These are phyloP conservation scores for Narthecium ossifragum DNA, from an alignment of 106 monocot species.

Conservation along the genomic window DNA sequence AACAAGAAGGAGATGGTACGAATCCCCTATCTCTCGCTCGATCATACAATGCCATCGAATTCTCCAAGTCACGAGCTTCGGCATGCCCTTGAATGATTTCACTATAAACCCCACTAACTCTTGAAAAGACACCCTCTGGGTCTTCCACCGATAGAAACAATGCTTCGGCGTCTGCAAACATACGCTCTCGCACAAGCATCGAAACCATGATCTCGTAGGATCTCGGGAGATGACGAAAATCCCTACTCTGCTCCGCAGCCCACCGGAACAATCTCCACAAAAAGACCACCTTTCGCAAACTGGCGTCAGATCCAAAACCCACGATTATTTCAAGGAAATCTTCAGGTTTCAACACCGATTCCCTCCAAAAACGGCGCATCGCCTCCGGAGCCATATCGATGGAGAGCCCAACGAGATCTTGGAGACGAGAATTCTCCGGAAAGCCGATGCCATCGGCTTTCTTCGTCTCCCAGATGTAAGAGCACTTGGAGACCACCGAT, in stretches of 20 bases:
- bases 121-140: slow-evolving; percentile 5
- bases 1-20: slow-evolving; percentile 36
- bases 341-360: slow-evolving; percentile 35
- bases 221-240: slow-evolving; percentile 62
- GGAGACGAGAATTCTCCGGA: slow-evolving; percentile 26
- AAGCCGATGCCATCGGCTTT: slow-evolving; percentile 17
- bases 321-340: slow-evolving; percentile 49
- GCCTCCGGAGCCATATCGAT: slow-evolving; percentile 48
- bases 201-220: slow-evolving; percentile 53
- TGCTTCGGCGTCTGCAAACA: slow-evolving; percentile 50
- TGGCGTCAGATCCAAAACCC: slow-evolving; percentile 17
- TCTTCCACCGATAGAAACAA: slow-evolving; percentile 32
- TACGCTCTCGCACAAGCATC: slow-evolving; percentile 40
- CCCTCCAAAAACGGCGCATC: slow-evolving; percentile 67
- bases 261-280: slow-evolving; percentile 64
- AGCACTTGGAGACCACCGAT: slow-evolving; percentile 14
- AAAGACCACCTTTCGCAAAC: slow-evolving; percentile 30
- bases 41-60: slow-evolving; percentile 42
- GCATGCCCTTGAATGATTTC: slow-evolving; percentile 50
- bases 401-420: slow-evolving; percentile 40
- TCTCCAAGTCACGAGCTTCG: slow-evolving; percentile 18
- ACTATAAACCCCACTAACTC: slow-evolving; percentile 29
- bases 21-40: slow-evolving; percentile 27
- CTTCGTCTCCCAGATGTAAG: slow-evolving; percentile 33
- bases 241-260: slow-evolving; percentile 27